phyloP scores from a whole-genome alignment of 768 basidiomycete species.

The Phlegmacium glaucopus region DNA sequence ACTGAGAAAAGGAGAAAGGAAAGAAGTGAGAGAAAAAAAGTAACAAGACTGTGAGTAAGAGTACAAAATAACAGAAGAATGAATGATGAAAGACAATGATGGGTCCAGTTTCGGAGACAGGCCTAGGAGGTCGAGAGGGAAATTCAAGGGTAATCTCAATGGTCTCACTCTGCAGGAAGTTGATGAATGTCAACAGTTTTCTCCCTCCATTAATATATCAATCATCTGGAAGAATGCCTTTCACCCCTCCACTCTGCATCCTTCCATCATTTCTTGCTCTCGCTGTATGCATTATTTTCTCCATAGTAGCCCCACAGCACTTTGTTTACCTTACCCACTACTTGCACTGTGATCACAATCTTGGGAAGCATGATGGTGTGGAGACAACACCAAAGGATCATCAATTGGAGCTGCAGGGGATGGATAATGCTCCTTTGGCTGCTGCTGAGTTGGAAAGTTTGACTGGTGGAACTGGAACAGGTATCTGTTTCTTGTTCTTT shows the following conservation, averaged over 20 bases:
- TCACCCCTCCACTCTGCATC: constrained; percentile 85
- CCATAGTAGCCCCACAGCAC: constrained; percentile 16
- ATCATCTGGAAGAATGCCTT: constrained; percentile 57
- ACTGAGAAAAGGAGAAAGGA: no score
- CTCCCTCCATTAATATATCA: no score
- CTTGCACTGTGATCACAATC: no score
- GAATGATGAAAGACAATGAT: no score
- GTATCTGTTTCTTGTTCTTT: constrained; percentile 39
- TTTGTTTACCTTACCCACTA: constrained; percentile 19
- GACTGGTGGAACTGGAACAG: constrained; percentile 42
- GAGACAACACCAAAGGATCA: constrained; percentile 15
- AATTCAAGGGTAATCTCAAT: no score
- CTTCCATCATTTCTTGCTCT: constrained; percentile 77
- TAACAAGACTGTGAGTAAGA: no score
- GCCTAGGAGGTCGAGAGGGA: no score
- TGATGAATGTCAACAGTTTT: no score
- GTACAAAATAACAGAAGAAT: no score
- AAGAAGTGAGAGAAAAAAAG: no score
- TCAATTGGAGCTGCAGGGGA: constrained; percentile 56
- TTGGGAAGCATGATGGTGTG: constrained; percentile 1
- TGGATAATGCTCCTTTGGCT: constrained; percentile 39
- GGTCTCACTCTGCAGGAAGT: no score
- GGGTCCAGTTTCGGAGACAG: no score
- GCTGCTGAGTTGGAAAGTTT: constrained; percentile 28
- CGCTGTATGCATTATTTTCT: constrained; percentile 61